These are phyloP conservation scores for Linnemannia zychae DNA, from an alignment of 192 early-diverging fungal genomes.

Conservation along the genomic window DNA sequence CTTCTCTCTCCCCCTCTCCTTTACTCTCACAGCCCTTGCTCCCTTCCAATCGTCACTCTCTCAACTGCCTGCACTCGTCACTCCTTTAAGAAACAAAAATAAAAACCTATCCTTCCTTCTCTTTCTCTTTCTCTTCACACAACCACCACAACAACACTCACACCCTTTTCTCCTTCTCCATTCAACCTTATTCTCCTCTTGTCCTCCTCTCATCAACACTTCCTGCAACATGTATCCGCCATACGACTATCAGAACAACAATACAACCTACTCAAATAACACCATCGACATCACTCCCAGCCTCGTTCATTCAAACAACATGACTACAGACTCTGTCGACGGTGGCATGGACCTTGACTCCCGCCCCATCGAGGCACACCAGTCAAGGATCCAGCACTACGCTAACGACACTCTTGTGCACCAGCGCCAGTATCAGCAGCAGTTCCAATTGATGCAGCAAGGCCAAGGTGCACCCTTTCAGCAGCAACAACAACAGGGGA, in stretches of 20 bases:
- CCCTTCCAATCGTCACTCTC: neutral
- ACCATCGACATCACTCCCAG: neutral
- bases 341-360: slow-evolving; percentile 38
- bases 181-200: neutral
- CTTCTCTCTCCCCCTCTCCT: neutral
- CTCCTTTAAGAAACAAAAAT: neutral
- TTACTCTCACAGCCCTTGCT: neutral
- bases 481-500: slow-evolving; percentile 10
- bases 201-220: neutral
- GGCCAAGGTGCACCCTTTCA: neutral
- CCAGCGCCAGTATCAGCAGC: slow-evolving; percentile 19
- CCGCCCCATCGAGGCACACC: slow-evolving; percentile 13
- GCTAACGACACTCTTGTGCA: neutral
- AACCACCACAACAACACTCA: too few relatives aligned
- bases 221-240: neutral
- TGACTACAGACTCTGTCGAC: neutral
- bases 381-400: slow-evolving; percentile 16
- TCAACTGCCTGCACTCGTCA: neutral
- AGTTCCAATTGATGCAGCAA: slow-evolving; percentile 16
- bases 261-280: neutral
- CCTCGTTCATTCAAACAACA: slow-evolving; percentile 3
- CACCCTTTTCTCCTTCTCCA: neutral
- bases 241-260: neutral
- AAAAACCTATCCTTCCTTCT: neutral
- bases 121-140: neutral